Percentiles rank a stretch among this genome's conserved stretches.
Conservation (phyloP, 2,329 filamentous ascomycete species). For the Didymella pinodella region DNA sequence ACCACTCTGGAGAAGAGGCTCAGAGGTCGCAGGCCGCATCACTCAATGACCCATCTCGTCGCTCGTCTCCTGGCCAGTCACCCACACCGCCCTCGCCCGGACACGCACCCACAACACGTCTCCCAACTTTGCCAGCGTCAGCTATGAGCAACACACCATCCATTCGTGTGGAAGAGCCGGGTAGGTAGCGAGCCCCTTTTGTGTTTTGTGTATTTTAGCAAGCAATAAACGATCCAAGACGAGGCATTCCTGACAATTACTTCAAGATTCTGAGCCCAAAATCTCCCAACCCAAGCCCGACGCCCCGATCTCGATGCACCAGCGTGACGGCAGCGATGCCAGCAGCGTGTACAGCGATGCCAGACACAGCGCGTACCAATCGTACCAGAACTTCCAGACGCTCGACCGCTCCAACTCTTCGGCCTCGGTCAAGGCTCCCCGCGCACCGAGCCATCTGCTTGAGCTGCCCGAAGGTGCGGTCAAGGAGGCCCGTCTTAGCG, state of each 20-base stretch:
- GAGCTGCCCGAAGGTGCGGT: slow-evolving; percentile 20
- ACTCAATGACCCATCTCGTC: slow-evolving; percentile 29
- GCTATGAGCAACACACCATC: slow-evolving; percentile 31
- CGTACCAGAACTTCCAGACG: slow-evolving; percentile 23
- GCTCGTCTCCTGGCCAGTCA: slow-evolving; percentile 30
- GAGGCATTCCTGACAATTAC: slow-evolving; percentile 35
- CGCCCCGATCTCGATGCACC: slow-evolving; percentile 26
- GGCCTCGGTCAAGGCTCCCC: slow-evolving; percentile 29
- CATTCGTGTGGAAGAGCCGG: slow-evolving; percentile 34
- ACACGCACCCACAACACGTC: slow-evolving; percentile 34
- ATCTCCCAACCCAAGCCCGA: not conserved
- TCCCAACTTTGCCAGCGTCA: slow-evolving; percentile 38
- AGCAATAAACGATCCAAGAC: slow-evolving; percentile 33
- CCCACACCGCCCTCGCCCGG: slow-evolving; percentile 38
- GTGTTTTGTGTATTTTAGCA: slow-evolving; percentile 39
- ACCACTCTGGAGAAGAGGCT: slow-evolving; percentile 31
- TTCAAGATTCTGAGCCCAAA: slow-evolving; percentile 29
- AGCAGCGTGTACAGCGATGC: slow-evolving; percentile 48
- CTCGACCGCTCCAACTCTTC: slow-evolving; percentile 25
- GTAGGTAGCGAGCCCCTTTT: slow-evolving; percentile 45
- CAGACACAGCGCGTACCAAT: slow-evolving; percentile 33
- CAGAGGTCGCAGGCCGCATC: slow-evolving; percentile 43
- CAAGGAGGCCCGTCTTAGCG: slow-evolving; percentile 45
- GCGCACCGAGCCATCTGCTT: slow-evolving; percentile 28
- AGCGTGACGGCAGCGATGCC: slow-evolving; percentile 42